Base-by-base conservation (phyloP, 306 rosid species). In the Begonia masoniana region DNA sequence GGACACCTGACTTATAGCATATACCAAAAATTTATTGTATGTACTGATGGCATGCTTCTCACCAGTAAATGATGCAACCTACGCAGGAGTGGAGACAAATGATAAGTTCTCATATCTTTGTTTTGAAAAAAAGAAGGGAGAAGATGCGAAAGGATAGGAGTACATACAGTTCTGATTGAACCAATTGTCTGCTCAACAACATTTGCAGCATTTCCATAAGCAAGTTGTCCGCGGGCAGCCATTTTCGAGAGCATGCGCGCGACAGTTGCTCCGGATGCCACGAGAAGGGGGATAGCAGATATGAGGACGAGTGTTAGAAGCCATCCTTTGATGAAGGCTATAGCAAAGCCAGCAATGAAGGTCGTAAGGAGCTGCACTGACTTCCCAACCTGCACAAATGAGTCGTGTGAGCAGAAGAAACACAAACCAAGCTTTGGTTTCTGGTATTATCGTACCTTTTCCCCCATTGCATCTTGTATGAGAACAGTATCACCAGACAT, bases 401-500 rank as follows among this genome's bases (percentile, higher is more conserved):
- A 59, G 58, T 7, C 8, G 9, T 31, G 39, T 31, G 39, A 26
- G 39, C 9, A 31, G 39, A 31, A 31, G 39, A 31, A 31, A 31
- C 39, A 31, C 0, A 31, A 31, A 31, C 39, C 39, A 9, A 10
- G 10, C 9, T 10, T 11, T 52, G 46, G 14, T 62, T 43, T 12
- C 23, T 56, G 43, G 26, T 17, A 16, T 41, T 57, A 41, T 51
- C 47, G 31, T 76, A 79, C 95, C 87, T 85, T 85, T 73, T 88
- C 96, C 10, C 95, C 96, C 96, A 88, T 84, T 64, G 96, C 96
- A 43, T 88, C 96, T 75, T 88, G 96, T 45, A 88, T 88, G 15
- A 84, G 92, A 71, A 88, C 92, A 0, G 96, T 84, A 64, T 88
- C 96, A 1, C 96, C 96, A 0, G 96, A 88, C 96, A 88, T 88